Evolutionary conservation across 768 basidiomycete genomes (phyloP).

Genomic region (Kwoniella bestiolae): DNA sequence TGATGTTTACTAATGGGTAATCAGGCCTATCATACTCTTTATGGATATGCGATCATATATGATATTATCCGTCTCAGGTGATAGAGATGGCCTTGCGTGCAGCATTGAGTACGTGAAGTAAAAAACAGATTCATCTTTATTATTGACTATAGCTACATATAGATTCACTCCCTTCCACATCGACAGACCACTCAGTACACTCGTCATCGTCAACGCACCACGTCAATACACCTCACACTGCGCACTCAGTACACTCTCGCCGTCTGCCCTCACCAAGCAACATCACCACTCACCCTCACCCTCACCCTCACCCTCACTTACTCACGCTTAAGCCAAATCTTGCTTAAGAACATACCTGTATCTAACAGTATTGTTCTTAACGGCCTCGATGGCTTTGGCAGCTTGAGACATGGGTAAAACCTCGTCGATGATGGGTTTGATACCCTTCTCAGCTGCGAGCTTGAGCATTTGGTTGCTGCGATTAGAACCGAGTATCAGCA

Average conservation of each 20-base stretch:
- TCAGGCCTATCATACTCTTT: too few relatives aligned
- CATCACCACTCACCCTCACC: constrained; percentile 4
- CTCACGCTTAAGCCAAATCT: constrained; percentile 41
- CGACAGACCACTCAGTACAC: not conserved
- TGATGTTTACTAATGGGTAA: too few relatives aligned
- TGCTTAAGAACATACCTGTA: constrained; percentile 65
- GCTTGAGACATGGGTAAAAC: constrained; percentile 62
- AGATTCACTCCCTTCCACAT: too few relatives aligned
- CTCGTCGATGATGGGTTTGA: constrained; percentile 62
- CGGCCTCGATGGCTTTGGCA: constrained; percentile 61
- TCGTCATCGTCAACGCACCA: not conserved
- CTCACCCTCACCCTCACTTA: not conserved
- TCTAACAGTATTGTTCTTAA: constrained; percentile 63
- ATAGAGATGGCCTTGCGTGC: not conserved
- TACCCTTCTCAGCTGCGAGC: constrained; percentile 64
- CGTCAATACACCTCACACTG: not conserved
- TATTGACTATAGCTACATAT: constrained; percentile 5
- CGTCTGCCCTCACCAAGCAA: not conserved
- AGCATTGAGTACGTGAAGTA: not conserved
- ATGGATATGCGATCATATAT: too few relatives aligned
- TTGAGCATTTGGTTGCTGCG: constrained; percentile 63
- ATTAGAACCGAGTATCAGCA: constrained; percentile 18
- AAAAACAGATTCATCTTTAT: not conserved
- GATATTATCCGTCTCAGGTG: not conserved
- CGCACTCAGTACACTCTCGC: not conserved